Evolutionary conservation across 768 basidiomycete species (phyloP).

Genomic region (Coprinellus micaceus): DNA sequence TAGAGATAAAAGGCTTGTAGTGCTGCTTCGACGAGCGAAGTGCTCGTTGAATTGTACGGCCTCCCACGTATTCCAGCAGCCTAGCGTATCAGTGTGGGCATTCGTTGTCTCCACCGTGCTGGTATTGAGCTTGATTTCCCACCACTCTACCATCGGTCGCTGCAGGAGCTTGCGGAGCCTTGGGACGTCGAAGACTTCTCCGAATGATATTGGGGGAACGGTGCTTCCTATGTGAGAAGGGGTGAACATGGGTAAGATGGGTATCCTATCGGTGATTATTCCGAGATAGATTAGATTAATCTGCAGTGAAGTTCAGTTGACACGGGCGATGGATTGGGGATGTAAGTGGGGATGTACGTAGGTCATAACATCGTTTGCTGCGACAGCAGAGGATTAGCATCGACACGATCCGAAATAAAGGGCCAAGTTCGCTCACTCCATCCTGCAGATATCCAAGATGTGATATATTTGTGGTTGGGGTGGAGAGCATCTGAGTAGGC

Average conservation of each 20-base stretch:
- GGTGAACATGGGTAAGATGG: conserved; percentile 55
- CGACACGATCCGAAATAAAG: conserved; percentile 2
- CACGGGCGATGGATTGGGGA: neutral
- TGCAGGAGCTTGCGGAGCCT: conserved; percentile 42
- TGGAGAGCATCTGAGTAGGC: conserved; percentile 53
- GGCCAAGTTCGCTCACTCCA: conserved; percentile 51
- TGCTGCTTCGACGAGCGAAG: conserved; percentile 35
- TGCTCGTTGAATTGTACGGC: conserved; percentile 38
- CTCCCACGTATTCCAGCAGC: conserved; percentile 57
- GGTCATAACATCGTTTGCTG: conserved; percentile 79
- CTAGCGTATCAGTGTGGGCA: conserved; percentile 45
- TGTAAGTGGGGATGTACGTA: conserved; percentile 38
- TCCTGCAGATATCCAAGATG: conserved; percentile 73
- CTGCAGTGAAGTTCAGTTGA: conserved; percentile 17
- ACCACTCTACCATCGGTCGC: conserved; percentile 58
- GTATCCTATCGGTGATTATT: conserved; percentile 54
- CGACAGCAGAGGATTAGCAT: neutral
- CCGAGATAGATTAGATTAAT: conserved; percentile 60
- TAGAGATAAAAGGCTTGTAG: conserved; percentile 36
- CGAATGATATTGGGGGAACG: conserved; percentile 51
- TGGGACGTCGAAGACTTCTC: conserved; percentile 58
- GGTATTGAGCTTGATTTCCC: conserved; percentile 50
- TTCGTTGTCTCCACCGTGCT: too few species aligned
- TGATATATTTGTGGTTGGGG: conserved; percentile 59
- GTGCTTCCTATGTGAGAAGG: conserved; percentile 52